Percentiles rank a stretch among this genome's conserved stretches.
Conservation (phyloP, 306 rosid species). For the Vicia faba region DNA sequence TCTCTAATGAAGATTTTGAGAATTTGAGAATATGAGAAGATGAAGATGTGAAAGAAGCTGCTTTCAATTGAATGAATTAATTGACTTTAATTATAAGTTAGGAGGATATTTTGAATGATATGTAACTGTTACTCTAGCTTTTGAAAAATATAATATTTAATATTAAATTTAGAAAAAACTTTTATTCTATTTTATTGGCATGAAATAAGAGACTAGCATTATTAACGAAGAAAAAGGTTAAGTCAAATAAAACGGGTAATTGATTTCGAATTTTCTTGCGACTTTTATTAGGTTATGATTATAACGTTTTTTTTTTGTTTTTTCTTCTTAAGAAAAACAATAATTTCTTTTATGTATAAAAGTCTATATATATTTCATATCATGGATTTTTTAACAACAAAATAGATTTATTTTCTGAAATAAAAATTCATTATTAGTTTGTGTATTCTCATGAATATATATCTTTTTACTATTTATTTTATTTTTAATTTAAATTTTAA, state of each 20-base stretch:
- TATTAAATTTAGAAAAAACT: not conserved
- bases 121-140: constrained; percentile 34
- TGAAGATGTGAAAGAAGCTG: constrained; percentile 37
- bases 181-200: not conserved
- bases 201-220: not conserved
- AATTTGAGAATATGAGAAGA: constrained; percentile 9
- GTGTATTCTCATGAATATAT: no score
- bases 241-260: not conserved
- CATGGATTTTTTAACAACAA: not conserved
- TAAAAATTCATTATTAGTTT: no score
- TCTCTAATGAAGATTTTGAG: not conserved
- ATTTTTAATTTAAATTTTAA: no score
- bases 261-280: not conserved
- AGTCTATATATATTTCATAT: not conserved
- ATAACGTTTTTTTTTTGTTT: not conserved
- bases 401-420: no score
- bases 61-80: constrained; percentile 33
- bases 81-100: constrained; percentile 39
- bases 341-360: not conserved
- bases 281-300: not conserved
- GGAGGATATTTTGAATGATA: constrained; percentile 37
- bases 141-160: not conserved
- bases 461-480: no score
- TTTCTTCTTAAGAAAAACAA: not conserved
- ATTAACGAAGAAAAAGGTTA: not conserved